Evolutionary conservation across 441 rosid genomes (phyloP), one percentile per base, ranked within the genome.

Genomic region (Populus trichocarpa): DNA sequence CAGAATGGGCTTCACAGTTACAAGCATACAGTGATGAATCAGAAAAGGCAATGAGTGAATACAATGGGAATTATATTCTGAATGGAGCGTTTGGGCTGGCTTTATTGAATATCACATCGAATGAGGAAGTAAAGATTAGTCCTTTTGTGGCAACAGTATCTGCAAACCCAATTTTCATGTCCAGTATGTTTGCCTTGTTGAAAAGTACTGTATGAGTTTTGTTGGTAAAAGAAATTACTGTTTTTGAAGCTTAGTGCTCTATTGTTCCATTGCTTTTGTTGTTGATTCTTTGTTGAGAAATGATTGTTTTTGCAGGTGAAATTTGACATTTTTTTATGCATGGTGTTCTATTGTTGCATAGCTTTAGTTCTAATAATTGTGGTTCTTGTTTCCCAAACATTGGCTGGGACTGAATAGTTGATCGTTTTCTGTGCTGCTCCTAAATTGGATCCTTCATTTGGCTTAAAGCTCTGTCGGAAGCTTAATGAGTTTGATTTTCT

Each of bases 131-230:
- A 9, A 87, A 85, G 80, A 87, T 95, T 59, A 92, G 96, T 76
- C 99, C 99, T 8, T 87, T 92, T 18, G 93, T 92, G 64, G 87
- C 93, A 73, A 87, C 93, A 38, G 84, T 93, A 73, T 90, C 93
- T 3, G 91, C 95, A 20, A 95, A 95, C 79, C 98, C 95, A 10
- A 95, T 98, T 9, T 95, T 93, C 59, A 85, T 93, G 25, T 90
- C 98, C 3, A 97, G 95, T 32, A 3, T 35, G 22, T 69, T 13
- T 8, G 4, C 3, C 25, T 14, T 50, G 28, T 4, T 18, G 71
- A 36, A 36, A 70, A 40, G 38, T 35, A 35, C 0, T 23, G 11
- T 13, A 8, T 61, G 0, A 11, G 61, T 35, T 2, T 61, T 53
- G 59, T 65, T 57, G 8, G 16, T n/a, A 12, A 32, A 9, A 11